Evolutionary conservation across 768 basidiomycete genomes (phyloP).

Genomic region (Suillus variegatus): DNA sequence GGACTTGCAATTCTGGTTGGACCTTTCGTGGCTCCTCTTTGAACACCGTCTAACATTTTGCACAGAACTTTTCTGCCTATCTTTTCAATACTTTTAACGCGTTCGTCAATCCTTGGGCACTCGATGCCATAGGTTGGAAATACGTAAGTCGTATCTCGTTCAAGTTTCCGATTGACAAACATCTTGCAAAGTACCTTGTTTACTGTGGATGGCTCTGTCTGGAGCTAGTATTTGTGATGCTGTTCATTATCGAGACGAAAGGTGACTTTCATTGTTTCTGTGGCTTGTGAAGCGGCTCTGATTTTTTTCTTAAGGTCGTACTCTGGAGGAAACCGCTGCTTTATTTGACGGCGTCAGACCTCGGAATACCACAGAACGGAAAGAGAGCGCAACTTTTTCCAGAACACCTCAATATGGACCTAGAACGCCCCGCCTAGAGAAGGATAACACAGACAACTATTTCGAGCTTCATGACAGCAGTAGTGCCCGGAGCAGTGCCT

Average conservation of each 20-base stretch:
- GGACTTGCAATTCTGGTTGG: constrained; percentile 75
- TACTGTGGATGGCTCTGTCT: constrained; percentile 66
- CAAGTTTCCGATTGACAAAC: background rate
- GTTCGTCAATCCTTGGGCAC: constrained; percentile 77
- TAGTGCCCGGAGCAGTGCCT: background rate
- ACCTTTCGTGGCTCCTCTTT: constrained; percentile 6
- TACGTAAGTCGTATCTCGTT: constrained; percentile 31
- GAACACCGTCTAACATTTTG: background rate
- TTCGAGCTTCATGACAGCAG: constrained; percentile 10
- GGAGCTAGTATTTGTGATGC: constrained; percentile 57
- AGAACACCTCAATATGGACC: background rate
- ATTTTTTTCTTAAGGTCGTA: constrained; percentile 43
- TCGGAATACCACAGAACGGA: constrained; percentile 45
- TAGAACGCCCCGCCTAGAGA: constrained; percentile 4
- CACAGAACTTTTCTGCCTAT: constrained; percentile 61
- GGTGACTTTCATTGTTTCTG: constrained; percentile 33
- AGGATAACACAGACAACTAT: constrained; percentile 5
- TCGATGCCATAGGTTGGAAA: constrained; percentile 53
- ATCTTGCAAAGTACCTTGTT: constrained; percentile 46
- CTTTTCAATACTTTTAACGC: constrained; percentile 76
- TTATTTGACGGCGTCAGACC: constrained; percentile 59
- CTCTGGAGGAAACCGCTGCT: constrained; percentile 72
- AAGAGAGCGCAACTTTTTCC: constrained; percentile 40
- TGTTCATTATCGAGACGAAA: constrained; percentile 64
- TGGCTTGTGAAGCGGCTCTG: constrained; percentile 14